Evolutionary conservation across 345 rosid genomes (phyloP), one percentile per base, ranked within the genome.

Genomic region (Populus pruinosa): DNA sequence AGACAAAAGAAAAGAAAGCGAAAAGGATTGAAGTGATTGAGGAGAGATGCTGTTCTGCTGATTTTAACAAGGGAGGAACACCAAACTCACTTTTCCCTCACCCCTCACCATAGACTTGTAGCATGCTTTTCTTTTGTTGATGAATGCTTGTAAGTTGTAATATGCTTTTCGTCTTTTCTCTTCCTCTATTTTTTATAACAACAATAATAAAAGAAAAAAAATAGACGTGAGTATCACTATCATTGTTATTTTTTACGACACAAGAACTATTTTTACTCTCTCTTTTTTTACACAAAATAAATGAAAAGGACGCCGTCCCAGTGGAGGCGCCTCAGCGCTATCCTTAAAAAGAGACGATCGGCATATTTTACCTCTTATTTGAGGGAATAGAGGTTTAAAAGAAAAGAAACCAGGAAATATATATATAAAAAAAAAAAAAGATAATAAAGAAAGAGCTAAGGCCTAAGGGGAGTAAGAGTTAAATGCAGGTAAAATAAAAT

Each of bases 1-100:
- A 36, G 16, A 43, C 41, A 77, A 23, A 72, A 79, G 31, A 47
- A 74, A 74, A 79, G 38, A 47, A 74, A 78, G 79, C 65, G 77
- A 79, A 84, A 82, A 79, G 73, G 87, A 79, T 85, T 53, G 77
- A 35, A 77, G 69, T 78, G 84, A 79, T 73, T 41, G 75, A 61
- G 72, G 81, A 20, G 61, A 53, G 61, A 53, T 20, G 61, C 61
- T 53, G 10, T 7, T 50, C 25, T 53, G 61, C n/a, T 53, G 61
- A 53, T 53, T 20, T 53, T 77, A 76, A 14, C 35, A 76, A 49
- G 69, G 35, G 80, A 69, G 35, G 8, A 41, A 41, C 44, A 39
- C 66, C 56, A 61, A 41, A 29, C 74, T 31, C 64, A 18, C 63
- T 50, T 2, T 35, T 43, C 35, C n/a, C 70, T 7, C 70, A 18